A percentile compares a stretch with the other conserved stretches of the same genome.
Conservation (phyloP, 202 grass and related monocot species). For the Carex arenaria region DNA sequence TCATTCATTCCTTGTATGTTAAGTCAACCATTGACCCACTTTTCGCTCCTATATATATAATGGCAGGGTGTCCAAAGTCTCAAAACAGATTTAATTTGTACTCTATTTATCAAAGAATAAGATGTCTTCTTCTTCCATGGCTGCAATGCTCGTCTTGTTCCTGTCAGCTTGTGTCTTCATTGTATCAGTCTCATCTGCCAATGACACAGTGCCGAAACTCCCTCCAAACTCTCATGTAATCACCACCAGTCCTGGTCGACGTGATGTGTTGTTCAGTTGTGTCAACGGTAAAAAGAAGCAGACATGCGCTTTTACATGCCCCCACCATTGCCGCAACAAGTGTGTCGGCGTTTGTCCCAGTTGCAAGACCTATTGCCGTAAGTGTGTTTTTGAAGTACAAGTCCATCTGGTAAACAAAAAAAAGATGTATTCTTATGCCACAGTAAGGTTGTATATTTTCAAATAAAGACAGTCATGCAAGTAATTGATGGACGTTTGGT, state of each 20-base stretch:
- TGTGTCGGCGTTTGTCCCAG: slow-evolving; percentile 52
- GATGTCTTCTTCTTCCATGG: background rate
- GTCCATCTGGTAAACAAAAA: background rate
- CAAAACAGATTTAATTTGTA: background rate
- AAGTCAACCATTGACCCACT: background rate
- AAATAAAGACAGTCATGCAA: background rate
- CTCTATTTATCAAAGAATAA: background rate
- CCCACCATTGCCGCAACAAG: slow-evolving; percentile 35
- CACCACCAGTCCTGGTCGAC: background rate
- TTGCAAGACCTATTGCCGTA: slow-evolving; percentile 66
- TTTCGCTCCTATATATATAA: background rate
- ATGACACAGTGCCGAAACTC: background rate
- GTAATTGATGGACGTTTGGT: background rate
- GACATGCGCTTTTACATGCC: slow-evolving; percentile 32
- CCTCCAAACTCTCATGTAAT: background rate
- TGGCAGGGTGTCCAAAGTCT: background rate
- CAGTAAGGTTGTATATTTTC: background rate
- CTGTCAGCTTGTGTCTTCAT: background rate
- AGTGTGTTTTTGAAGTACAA: background rate
- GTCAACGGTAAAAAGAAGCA: background rate
- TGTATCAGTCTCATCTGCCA: background rate
- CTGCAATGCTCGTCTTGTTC: background rate
- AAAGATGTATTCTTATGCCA: background rate
- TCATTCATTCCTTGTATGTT: background rate
- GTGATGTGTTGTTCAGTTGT: background rate